phyloP scores from a whole-genome alignment of 129 eudicot genomes.

The Chrysanthemum lavandulifolium region DNA sequence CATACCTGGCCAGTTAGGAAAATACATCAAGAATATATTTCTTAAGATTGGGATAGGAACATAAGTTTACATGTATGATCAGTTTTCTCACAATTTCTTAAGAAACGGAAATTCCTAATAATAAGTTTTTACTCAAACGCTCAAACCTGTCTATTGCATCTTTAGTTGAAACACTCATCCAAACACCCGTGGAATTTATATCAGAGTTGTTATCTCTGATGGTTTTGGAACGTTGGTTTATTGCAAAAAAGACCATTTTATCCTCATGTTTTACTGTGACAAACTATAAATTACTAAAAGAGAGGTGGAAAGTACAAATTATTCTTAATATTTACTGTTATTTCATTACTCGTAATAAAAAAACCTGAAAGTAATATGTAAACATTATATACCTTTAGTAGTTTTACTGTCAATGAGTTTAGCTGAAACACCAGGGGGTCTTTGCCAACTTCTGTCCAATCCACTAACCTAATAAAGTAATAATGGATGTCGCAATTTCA shows the following conservation, averaged over 20 bases:
- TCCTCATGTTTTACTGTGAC: no score
- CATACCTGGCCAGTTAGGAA: constrained; percentile 52
- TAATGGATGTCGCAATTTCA: not conserved
- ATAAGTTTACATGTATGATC: no score
- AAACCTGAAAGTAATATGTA: not conserved
- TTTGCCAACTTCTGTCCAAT: constrained; percentile 98
- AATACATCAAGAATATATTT: not conserved
- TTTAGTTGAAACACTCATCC: not conserved
- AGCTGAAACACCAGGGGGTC: constrained; percentile 92
- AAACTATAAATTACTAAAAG: no score
- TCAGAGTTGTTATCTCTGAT: no score
- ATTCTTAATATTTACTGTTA: no score
- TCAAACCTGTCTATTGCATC: no score
- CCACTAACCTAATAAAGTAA: constrained; percentile 69
- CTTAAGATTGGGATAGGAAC: no score
- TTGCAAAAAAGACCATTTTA: no score
- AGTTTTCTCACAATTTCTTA: no score
- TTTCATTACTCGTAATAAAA: not conserved
- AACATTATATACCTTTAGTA: constrained; percentile 47
- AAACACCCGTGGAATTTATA: not conserved
- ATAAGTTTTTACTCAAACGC: no score
- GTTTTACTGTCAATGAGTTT: constrained; percentile 76
- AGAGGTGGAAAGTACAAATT: no score
- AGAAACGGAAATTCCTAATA: not conserved
- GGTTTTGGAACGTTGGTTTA: no score